These are phyloP conservation scores for Glomus cerebriforme DNA, from an alignment of 192 early-diverging fungal genomes.

Conservation along the genomic window DNA sequence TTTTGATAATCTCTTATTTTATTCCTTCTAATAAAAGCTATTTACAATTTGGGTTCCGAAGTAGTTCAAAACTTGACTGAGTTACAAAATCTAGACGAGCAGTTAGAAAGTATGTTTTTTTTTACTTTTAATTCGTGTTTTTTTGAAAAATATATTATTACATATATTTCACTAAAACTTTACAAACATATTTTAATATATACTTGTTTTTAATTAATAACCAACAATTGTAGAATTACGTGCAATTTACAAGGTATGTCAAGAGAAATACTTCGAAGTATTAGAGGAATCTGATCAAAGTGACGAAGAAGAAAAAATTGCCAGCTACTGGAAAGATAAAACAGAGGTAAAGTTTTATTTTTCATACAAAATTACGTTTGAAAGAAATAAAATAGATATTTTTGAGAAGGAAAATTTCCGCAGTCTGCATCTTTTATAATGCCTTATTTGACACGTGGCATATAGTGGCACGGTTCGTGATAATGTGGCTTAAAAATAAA, in stretches of 20 bases:
- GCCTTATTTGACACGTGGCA: conserved; percentile 11
- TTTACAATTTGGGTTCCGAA: conserved; percentile 13
- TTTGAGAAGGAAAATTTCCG: neutral
- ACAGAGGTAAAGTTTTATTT: neutral
- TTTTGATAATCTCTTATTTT: neutral
- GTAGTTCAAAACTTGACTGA: neutral
- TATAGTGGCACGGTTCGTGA: conserved; percentile 1
- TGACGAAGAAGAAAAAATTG: conserved; percentile 3
- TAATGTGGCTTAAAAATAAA: conserved; percentile 6
- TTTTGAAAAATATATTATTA: neutral
- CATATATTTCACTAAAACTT: neutral
- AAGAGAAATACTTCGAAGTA: conserved; percentile 3
- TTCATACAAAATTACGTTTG: neutral
- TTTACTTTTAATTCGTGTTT: neutral
- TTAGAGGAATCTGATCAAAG: conserved; percentile 4
- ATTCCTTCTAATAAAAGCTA: conserved; percentile 9
- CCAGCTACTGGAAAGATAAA: conserved; percentile 12
- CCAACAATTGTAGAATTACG: neutral
- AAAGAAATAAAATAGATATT: neutral
- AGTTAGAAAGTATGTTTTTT: neutral
- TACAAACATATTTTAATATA: neutral
- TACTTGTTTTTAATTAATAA: neutral
- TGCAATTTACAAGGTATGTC: conserved; percentile 11
- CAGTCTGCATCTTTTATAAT: neutral
- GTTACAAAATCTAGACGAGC: conserved; percentile 13